Percentiles rank a stretch among this genome's conserved stretches.
Evolutionary conservation across 768 basidiomycete genomes (phyloP).

Genomic region (Suillus cothurnatus): DNA sequence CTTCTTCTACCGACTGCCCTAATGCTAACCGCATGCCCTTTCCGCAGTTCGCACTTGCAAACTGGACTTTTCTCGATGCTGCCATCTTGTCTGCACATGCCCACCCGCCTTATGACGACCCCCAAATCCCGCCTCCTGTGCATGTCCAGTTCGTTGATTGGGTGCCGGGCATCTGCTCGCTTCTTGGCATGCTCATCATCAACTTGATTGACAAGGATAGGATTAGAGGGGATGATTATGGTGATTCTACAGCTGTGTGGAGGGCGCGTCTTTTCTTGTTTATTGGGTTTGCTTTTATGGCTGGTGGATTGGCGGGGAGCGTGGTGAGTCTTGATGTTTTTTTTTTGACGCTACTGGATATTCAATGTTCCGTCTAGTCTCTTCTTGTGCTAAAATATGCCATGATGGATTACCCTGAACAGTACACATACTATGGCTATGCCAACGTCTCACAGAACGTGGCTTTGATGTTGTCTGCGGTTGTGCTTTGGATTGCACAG

Average conservation of each 20-base stretch:
- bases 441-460: constrained; percentile 96
- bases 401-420: constrained; percentile 67
- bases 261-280: constrained; percentile 89
- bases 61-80: constrained; percentile 95
- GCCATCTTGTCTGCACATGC: constrained; percentile 89
- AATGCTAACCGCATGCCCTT: constrained; percentile 9
- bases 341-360: neutral
- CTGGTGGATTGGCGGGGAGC: constrained; percentile 96
- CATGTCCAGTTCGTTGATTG: constrained; percentile 95
- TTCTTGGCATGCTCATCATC: constrained; percentile 90
- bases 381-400: constrained; percentile 91
- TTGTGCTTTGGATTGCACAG: constrained; percentile 93
- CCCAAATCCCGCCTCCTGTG: constrained; percentile 67
- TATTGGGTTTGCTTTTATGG: constrained; percentile 96
- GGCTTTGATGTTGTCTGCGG: constrained; percentile 78
- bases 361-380: constrained; percentile 49
- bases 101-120: constrained; percentile 69
- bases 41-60: constrained; percentile 88
- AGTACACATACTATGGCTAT: constrained; percentile 89
- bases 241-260: constrained; percentile 87
- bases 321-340: constrained; percentile 60
- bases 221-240: constrained; percentile 78
- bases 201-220: constrained; percentile 95
- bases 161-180: constrained; percentile 93
- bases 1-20: constrained; percentile 1